phyloP scores from a whole-genome alignment of 2,329 filamentous ascomycete genomes.

The Pezicula neosporulosa region DNA sequence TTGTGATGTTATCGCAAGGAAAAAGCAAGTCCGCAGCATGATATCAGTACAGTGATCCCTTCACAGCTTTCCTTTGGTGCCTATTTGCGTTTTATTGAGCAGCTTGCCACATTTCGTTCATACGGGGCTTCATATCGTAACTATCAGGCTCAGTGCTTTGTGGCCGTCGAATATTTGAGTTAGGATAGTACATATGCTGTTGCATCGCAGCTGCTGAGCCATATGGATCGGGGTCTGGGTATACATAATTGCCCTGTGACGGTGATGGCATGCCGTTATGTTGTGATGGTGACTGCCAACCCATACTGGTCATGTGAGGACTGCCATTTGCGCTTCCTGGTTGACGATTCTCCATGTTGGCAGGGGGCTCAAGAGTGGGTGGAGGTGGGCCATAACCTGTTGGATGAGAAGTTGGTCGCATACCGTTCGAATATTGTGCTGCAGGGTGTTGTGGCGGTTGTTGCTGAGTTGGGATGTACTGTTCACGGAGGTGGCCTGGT shows the following conservation, averaged over 20 bases:
- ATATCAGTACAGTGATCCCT: conserved; percentile 3
- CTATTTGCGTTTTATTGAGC: conserved; percentile 34
- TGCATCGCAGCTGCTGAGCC: conserved; percentile 52
- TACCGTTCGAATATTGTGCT: conserved; percentile 50
- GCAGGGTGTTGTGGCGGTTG: conserved; percentile 58
- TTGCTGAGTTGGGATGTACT: conserved; percentile 53
- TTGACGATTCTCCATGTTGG: conserved; percentile 73
- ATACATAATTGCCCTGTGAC: conserved; percentile 64
- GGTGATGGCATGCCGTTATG: conserved; percentile 63
- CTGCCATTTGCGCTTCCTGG: conserved; percentile 72
- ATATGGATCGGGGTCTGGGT: conserved; percentile 78
- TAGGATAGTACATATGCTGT: conserved; percentile 70
- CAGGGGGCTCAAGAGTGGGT: conserved; percentile 72
- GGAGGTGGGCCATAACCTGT: conserved; percentile 77
- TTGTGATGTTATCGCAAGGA: background rate
- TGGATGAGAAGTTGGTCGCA: conserved; percentile 80
- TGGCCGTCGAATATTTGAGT: conserved; percentile 65
- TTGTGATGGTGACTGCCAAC: conserved; percentile 84
- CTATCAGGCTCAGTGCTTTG: conserved; percentile 71
- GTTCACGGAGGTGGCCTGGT: conserved; percentile 75
- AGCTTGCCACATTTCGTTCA: conserved; percentile 50
- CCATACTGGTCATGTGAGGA: conserved; percentile 70
- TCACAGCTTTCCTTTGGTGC: background rate
- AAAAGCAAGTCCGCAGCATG: background rate
- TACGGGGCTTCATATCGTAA: conserved; percentile 59